Evolutionary conservation across 257 asterid genomes (phyloP).

Genomic region (Capsicum chinense): DNA sequence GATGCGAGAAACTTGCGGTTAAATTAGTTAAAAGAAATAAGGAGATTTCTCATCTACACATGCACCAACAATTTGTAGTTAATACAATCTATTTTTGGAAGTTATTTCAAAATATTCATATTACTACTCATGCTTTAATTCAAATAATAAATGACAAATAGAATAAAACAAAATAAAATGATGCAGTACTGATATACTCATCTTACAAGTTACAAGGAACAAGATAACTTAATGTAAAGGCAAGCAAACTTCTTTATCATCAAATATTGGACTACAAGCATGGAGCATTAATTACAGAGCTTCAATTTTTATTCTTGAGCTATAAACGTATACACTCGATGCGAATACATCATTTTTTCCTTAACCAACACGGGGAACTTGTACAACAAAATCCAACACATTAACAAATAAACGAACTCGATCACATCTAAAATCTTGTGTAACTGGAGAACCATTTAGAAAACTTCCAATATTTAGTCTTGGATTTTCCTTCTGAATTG

Average conservation of each 20-base stretch:
- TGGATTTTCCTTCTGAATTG: constrained; percentile 22
- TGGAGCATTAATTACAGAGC: neutral
- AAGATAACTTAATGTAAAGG: neutral
- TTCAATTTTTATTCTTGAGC: neutral
- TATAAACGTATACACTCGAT: neutral
- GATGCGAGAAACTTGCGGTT: too few relatives aligned
- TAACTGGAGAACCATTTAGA: neutral
- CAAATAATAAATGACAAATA: too few relatives aligned
- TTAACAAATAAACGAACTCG: constrained; percentile 24
- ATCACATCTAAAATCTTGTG: neutral
- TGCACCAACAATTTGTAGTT: too few relatives aligned
- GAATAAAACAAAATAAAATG: too few relatives aligned
- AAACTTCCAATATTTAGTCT: neutral
- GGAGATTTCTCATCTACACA: too few relatives aligned
- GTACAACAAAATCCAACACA: neutral
- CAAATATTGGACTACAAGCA: neutral
- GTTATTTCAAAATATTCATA: too few relatives aligned
- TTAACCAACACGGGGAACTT: neutral
- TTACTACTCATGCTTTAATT: too few relatives aligned
- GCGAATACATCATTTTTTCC: neutral
- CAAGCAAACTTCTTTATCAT: neutral
- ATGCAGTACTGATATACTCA: too few relatives aligned
- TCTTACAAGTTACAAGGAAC: neutral
- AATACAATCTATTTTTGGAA: too few relatives aligned
- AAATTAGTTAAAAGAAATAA: too few relatives aligned